Evolutionary conservation across 192 early-diverging fungal species (phyloP), one percentile per base, ranked within the genome.

Genomic region (Backusella australiensis): DNA sequence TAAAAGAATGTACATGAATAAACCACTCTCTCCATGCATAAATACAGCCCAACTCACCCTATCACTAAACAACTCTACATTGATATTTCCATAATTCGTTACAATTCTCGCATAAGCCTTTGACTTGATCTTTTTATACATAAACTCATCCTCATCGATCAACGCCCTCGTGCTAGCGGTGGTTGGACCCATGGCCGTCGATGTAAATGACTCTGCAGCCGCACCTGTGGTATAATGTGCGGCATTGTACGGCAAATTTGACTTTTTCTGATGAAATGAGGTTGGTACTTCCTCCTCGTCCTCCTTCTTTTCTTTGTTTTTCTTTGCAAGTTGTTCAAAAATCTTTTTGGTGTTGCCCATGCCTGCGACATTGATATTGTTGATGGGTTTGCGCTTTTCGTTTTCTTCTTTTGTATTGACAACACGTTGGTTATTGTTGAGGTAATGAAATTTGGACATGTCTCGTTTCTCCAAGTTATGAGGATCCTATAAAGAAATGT

Each of bases 91-190:
- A 69, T 95, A 83, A 75, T 91, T 96, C 38, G 97, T 99, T 26
- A 86, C 73, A 15, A 99, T 88, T 26, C 86, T 87, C 32, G 85
- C 93, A 71, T 92, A 93, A 4, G 90, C 96, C 73, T 94, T 96
- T 21, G 83, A 83, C 73, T 94, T 94, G 77, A 99, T 92, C 26
- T 90, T 83, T 36, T 88, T 88, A 77, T 94, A 94, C 93, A 98
- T 93, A 81, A 92, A 96, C 77, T 97, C 96, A 67, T 96, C 95
- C 68, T 95, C 91, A 34, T 87, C 86, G 53, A 96, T 75, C 34
- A 92, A 65, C 0, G 91, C 91, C 9, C 88, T 79, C 73, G 93
- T 91, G 73, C 94, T 93, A 11, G 81, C 77, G 0, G 94, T 94
- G 14, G 90, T 85, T 7, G 91, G 91, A 6, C 87, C 85, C 39